Conservation (phyloP, 306 rosid genomes). For the Cicer pinnatifidum region DNA sequence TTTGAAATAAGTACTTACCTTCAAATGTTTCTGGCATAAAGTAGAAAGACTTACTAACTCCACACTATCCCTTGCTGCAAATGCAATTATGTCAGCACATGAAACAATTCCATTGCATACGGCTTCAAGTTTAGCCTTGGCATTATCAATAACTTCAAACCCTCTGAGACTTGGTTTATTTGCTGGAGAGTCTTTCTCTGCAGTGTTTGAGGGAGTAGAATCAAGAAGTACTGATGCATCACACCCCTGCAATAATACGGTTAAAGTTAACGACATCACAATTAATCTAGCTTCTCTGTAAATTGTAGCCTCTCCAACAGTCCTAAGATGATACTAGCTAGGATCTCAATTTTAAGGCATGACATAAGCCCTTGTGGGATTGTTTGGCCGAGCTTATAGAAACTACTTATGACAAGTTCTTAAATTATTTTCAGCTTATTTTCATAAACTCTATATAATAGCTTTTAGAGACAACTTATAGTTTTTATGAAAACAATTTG, state of each 20-base stretch:
- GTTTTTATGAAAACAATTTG: no score
- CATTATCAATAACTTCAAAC: conserved; percentile 69
- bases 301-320: no score
- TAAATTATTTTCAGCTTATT: no score
- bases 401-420: no score
- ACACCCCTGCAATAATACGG: conserved; percentile 58
- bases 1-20: neutral
- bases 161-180: conserved; percentile 78
- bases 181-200: conserved; percentile 73
- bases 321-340: conserved; percentile 1
- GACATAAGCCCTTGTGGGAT: no score
- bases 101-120: conserved; percentile 65
- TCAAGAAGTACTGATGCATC: conserved; percentile 77
- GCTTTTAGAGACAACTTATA: no score
- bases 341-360: neutral
- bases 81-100: conserved; percentile 75
- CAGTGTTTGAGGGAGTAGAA: conserved; percentile 65
- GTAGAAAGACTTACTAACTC: conserved; percentile 55
- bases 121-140: conserved; percentile 73
- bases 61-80: conserved; percentile 81
- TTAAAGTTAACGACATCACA: neutral
- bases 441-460: no score
- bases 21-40: conserved; percentile 32
- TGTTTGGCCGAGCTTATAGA: no score
- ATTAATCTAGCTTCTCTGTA: neutral